Conservation (phyloP, 2,329 filamentous ascomycete genomes). For the Fusarium nygamai region DNA sequence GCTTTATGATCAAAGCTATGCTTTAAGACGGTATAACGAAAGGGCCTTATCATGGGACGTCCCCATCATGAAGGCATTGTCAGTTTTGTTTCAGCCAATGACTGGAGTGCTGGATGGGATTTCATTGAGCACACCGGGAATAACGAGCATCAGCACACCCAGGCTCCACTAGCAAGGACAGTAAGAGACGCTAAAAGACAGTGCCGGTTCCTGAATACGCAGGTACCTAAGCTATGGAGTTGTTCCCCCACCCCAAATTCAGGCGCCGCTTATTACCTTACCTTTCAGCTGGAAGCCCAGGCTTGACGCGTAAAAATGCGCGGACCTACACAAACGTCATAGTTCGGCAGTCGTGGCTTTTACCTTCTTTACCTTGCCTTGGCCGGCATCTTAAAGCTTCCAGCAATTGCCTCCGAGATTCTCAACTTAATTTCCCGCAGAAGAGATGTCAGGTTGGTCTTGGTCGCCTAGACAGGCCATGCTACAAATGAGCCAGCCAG, state of each 20-base stretch:
- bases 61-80: background rate
- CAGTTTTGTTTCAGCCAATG: background rate
- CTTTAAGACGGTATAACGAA: background rate
- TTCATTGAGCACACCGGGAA: background rate
- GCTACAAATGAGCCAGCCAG: constrained; percentile 19
- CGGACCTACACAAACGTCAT: constrained; percentile 16
- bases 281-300: background rate
- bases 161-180: background rate
- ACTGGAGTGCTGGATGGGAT: background rate
- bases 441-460: constrained; percentile 27
- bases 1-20: background rate
- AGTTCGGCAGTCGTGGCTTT: constrained; percentile 9
- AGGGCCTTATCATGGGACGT: background rate
- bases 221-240: background rate
- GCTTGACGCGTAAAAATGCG: constrained; percentile 1
- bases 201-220: constrained; percentile 14
- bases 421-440: background rate
- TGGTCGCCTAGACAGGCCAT: constrained; percentile 34
- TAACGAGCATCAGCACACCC: background rate
- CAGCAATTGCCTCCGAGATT: background rate
- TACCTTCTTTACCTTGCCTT: background rate
- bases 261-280: background rate
- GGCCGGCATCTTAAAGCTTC: background rate
- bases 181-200: constrained; percentile 6
- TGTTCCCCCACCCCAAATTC: background rate